Evolutionary conservation across 225 moss, liverwort and hornwort species (phyloP).

Genomic region (Polytrichum commune): DNA sequence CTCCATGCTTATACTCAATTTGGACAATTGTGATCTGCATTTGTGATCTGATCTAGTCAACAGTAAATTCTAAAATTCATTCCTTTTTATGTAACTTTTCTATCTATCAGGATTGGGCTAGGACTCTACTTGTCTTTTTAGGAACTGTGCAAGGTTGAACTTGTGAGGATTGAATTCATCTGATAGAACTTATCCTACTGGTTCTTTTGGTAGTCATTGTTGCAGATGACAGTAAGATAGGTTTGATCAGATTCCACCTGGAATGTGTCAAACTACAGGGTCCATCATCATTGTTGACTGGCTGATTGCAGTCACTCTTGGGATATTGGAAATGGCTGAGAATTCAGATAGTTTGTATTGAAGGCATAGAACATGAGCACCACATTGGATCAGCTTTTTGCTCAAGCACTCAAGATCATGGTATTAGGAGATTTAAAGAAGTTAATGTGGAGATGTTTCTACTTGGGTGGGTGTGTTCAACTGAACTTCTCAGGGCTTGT

Average conservation of each 20-base stretch:
- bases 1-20: too few relatives aligned
- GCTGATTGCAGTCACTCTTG: slow-evolving; percentile 31
- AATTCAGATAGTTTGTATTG: slow-evolving; percentile 32
- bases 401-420: slow-evolving; percentile 18
- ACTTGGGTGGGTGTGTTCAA: slow-evolving; percentile 47
- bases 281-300: slow-evolving; percentile 30
- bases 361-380: slow-evolving; percentile 26
- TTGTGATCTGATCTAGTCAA: too few relatives aligned
- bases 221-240: slow-evolving; percentile 36
- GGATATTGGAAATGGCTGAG: slow-evolving; percentile 27
- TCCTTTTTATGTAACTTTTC: too few relatives aligned
- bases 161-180: slow-evolving; percentile 20
- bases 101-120: background rate
- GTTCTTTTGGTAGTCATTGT: slow-evolving; percentile 36
- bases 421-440: slow-evolving; percentile 29
- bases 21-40: too few relatives aligned
- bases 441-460: slow-evolving; percentile 36
- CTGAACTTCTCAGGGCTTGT: slow-evolving; percentile 77
- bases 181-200: slow-evolving; percentile 26
- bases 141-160: slow-evolving; percentile 7
- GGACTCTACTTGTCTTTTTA: background rate
- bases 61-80: too few relatives aligned
- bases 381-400: slow-evolving; percentile 42
- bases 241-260: slow-evolving; percentile 34
- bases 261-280: slow-evolving; percentile 39